Evolutionary conservation across 805 yeast genomes (phyloP), one percentile per base, ranked within the genome.

Genomic region (Komagataella phaffii): DNA sequence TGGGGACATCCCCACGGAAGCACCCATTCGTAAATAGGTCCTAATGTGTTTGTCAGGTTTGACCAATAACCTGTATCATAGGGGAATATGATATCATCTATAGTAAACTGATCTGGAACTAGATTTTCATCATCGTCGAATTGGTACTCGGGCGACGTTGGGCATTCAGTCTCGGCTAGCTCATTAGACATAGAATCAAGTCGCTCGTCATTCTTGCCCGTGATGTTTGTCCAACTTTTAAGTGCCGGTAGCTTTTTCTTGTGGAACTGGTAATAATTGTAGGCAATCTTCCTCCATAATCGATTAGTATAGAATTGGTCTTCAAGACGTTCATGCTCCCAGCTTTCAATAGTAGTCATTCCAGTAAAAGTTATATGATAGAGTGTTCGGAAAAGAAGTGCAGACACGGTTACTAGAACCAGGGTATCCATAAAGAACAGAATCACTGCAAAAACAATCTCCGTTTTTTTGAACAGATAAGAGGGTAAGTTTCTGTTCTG

Each of bases 311-410:
- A 72, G 53, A 80, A 76, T 55, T 85, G 85, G 3, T 80, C 69
- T 50, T 80, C 88, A 1, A 88, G 71, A 57, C 98, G 74, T 57
- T 93, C 98, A 64, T 72, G 64, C 60, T 91, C 98, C 99, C 99
- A 91, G 2, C 76, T 71, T 67, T 91, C 99, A 51, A 91, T 90
- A 62, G 88, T 95, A 1, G 97, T 82, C 76, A 78, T 83, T 23
- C 96, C 96, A 24, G 71, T 66, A 50, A 77, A 62, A 1, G 76
- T 55, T 55, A 80, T 69, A 59, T 81, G 80, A 45, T 70, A 63
- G 1, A 83, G 17, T 51, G 89, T 83, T 58, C 96, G 73, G 1
- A 81, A 48, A 17, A 81, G 69, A 52, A 93, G 69, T 3, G 85
- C 57, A 0, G 73, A 61, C 2, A 93, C 76, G 0, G 90, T 73